Percentiles rank a stretch among this genome's conserved stretches.
Evolutionary conservation across 2,329 filamentous ascomycete species (phyloP).

Genomic region (Thielaviopsis punctulata): DNA sequence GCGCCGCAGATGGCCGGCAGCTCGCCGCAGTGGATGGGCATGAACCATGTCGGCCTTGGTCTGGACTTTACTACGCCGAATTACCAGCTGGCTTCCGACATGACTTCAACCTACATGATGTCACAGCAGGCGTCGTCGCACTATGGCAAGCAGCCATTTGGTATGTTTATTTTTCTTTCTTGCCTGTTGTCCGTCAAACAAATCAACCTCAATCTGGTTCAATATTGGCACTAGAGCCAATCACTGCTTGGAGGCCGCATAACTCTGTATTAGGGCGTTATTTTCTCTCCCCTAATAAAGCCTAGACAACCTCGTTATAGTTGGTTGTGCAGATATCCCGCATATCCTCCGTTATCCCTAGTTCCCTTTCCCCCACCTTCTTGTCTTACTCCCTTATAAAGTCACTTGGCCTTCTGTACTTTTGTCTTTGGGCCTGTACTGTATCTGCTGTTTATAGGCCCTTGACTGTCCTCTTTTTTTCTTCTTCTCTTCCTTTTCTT

Average conservation of each 20-base stretch:
- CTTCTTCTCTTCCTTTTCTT: neutral
- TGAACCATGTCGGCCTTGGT: neutral
- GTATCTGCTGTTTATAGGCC: neutral
- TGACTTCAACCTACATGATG: neutral
- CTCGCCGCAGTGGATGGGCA: neutral
- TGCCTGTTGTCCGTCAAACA: neutral
- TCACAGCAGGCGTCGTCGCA: neutral
- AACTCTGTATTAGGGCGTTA: too few species aligned
- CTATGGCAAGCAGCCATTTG: neutral
- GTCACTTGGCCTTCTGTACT: neutral
- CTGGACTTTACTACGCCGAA: neutral
- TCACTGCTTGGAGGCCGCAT: too few species aligned
- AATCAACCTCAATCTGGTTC: neutral
- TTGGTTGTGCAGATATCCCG: neutral
- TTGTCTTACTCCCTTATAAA: neutral
- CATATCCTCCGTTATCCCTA: neutral
- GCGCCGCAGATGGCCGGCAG: neutral
- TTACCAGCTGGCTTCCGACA: neutral
- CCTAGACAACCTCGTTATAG: neutral
- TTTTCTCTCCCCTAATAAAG: neutral
- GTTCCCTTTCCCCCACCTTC: neutral
- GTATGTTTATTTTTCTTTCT: neutral
- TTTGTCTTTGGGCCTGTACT: neutral
- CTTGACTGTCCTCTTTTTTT: neutral
- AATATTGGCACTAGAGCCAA: neutral